phyloP scores from a whole-genome alignment of 2,329 filamentous ascomycete species.

The Fusarium sp. region DNA sequence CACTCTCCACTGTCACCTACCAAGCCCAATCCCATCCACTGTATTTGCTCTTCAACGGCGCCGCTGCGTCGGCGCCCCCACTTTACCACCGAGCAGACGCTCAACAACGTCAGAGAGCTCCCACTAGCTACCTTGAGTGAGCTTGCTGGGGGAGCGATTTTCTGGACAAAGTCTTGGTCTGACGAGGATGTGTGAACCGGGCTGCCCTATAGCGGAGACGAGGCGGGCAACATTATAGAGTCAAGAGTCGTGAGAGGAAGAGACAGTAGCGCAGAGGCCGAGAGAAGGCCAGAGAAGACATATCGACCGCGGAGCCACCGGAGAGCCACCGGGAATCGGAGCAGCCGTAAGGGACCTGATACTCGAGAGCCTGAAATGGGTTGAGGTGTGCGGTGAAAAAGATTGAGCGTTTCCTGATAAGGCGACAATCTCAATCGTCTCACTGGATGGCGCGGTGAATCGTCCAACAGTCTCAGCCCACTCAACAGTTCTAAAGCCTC shows the following conservation, averaged over 20 bases:
- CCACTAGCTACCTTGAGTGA: slow-evolving; percentile 41
- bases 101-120: slow-evolving; percentile 39
- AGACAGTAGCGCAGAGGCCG: slow-evolving; percentile 33
- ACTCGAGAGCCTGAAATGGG: slow-evolving; percentile 18
- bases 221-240: slow-evolving; percentile 25
- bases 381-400: slow-evolving; percentile 41
- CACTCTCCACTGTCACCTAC: slow-evolving; percentile 34
- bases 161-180: slow-evolving; percentile 32
- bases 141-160: slow-evolving; percentile 32
- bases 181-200: slow-evolving; percentile 24
- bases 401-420: slow-evolving; percentile 16
- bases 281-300: slow-evolving; percentile 34
- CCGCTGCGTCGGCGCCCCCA: slow-evolving; percentile 31
- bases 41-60: slow-evolving; percentile 29
- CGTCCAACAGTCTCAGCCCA: slow-evolving; percentile 37
- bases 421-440: slow-evolving; percentile 22
- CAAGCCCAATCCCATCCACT: slow-evolving; percentile 34
- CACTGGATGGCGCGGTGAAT: slow-evolving; percentile 29
- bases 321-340: slow-evolving; percentile 36
- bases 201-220: slow-evolving; percentile 32
- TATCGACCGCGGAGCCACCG: slow-evolving; percentile 38
- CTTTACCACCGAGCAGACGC: slow-evolving; percentile 41
- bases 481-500: slow-evolving; percentile 16
- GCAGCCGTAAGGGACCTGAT: slow-evolving; percentile 9
- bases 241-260: slow-evolving; percentile 32